These are phyloP conservation scores for Penicillium frequentans DNA, from an alignment of 2,329 filamentous ascomycete species.

Conservation along the genomic window DNA sequence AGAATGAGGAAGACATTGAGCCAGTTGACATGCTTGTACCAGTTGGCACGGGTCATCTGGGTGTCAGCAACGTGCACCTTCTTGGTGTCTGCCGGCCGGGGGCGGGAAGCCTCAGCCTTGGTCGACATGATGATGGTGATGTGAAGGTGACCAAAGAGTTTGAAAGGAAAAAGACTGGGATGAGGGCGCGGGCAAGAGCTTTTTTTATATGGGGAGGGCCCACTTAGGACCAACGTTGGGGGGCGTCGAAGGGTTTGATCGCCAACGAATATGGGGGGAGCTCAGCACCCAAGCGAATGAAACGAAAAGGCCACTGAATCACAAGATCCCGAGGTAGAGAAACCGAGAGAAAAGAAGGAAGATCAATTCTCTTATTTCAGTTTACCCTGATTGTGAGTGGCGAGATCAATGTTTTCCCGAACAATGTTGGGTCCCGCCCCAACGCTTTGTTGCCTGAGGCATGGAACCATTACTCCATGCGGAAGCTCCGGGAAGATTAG, in stretches of 20 bases:
- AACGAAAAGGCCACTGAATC: constrained; percentile 15
- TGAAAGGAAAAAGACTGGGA: constrained; percentile 4
- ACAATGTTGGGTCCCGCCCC: constrained; percentile 33
- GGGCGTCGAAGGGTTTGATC: constrained; percentile 21
- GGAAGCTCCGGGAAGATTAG: background rate
- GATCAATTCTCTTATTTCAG: constrained; percentile 8
- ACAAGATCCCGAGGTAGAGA: constrained; percentile 31
- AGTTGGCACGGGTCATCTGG: constrained; percentile 77
- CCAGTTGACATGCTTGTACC: constrained; percentile 94
- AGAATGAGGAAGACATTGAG: constrained; percentile 82
- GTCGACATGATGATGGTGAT: constrained; percentile 34
- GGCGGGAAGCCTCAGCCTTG: constrained; percentile 34
- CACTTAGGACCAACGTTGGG: constrained; percentile 28
- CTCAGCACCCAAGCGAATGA: constrained; percentile 13
- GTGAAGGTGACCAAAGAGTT: constrained; percentile 7
- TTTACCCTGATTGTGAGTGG: constrained; percentile 10
- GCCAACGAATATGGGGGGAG: constrained; percentile 24
- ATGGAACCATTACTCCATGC: background rate
- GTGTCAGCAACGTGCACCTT: constrained; percentile 86
- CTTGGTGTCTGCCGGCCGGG: constrained; percentile 48
- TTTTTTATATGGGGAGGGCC: constrained; percentile 23
- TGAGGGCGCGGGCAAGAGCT: constrained; percentile 11
- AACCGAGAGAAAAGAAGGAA: background rate
- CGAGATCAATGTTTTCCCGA: constrained; percentile 9
- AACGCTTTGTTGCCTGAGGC: constrained; percentile 31